phyloP scores from a whole-genome alignment of 2,329 filamentous ascomycete species.

The Pseudogymnoascus sp. region DNA sequence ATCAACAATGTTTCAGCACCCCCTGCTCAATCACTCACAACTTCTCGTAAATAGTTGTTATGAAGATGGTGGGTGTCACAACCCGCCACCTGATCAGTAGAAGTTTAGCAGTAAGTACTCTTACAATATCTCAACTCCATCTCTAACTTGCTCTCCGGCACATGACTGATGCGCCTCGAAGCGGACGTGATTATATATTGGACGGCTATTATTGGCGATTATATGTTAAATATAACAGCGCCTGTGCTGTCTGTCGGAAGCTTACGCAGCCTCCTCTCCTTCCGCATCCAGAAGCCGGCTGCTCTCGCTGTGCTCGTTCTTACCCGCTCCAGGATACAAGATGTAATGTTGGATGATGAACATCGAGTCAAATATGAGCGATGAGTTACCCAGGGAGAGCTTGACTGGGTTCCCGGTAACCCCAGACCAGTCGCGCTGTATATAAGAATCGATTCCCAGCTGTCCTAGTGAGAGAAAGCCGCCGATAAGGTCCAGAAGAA shows the following conservation, averaged over 20 bases:
- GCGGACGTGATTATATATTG: background rate
- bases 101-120: background rate
- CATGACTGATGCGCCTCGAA: background rate
- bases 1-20: background rate
- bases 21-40: background rate
- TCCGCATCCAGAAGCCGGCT: background rate
- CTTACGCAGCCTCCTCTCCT: background rate
- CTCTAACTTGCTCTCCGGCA: background rate
- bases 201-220: background rate
- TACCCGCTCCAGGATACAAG: conserved; percentile 47
- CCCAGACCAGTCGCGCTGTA: conserved; percentile 82
- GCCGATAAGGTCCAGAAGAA: conserved; percentile 74
- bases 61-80: background rate
- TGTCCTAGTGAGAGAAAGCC: conserved; percentile 76
- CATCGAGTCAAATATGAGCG: conserved; percentile 74
- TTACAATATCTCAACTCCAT: background rate
- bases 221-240: conserved; percentile 1
- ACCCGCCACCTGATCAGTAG: background rate
- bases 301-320: conserved; percentile 13
- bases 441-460: conserved; percentile 72
- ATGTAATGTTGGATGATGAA: conserved; percentile 88
- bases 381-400: conserved; percentile 75
- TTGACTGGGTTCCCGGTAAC: conserved; percentile 89
- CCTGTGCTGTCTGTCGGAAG: background rate
- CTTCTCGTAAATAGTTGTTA: background rate